phyloP scores from a whole-genome alignment of 148 eudicot genomes.

The Amaranthus cruentus region DNA sequence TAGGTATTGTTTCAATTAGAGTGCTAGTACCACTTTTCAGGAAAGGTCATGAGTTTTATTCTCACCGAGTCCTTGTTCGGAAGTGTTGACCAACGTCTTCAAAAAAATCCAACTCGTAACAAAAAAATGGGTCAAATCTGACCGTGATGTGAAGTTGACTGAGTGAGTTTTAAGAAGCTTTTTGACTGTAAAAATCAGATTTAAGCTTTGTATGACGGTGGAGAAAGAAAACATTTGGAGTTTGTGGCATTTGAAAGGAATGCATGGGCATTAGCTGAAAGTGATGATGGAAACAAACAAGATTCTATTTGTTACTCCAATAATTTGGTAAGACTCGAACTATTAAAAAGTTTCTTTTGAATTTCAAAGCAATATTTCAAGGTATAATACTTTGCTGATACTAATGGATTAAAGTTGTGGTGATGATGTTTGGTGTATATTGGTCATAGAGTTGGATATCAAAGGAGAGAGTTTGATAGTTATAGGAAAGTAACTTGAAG shows the following conservation, averaged over 20 bases:
- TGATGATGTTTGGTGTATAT: no score
- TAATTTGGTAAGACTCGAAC: not conserved
- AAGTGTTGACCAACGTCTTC: no score
- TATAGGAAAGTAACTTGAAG: not conserved
- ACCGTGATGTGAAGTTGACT: not conserved
- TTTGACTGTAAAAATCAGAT: not conserved
- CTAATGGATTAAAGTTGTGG: no score
- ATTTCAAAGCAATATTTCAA: no score
- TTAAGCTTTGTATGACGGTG: not conserved
- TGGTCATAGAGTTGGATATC: not conserved
- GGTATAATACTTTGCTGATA: no score
- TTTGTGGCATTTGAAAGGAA: not conserved
- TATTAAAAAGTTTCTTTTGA: not conserved
- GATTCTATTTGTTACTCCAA: not conserved
- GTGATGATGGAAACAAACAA: not conserved
- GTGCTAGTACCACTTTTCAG: no score
- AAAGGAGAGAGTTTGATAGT: not conserved
- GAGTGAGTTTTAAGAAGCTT: not conserved
- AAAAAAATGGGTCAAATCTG: not conserved
- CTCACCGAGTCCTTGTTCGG: no score
- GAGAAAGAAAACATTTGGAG: not conserved
- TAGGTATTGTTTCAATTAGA: no score
- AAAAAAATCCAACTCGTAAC: no score
- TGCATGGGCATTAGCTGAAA: not conserved
- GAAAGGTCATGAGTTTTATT: no score